These are phyloP conservation scores for Aureobasidium sp. DNA, from an alignment of 2,329 filamentous ascomycete species.

Conservation along the genomic window DNA sequence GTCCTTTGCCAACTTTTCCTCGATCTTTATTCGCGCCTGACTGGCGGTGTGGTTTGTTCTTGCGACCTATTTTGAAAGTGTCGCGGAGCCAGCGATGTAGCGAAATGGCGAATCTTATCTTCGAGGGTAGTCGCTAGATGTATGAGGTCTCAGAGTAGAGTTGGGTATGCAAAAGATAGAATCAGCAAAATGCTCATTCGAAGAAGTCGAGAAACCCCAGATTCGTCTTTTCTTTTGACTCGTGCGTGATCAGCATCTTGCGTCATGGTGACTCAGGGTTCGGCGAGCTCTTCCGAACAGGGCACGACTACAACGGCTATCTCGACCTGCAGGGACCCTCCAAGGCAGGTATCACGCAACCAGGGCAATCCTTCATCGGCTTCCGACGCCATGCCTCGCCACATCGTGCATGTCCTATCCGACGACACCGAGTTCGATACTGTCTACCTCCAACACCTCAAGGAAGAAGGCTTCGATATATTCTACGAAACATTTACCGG, in stretches of 20 bases:
- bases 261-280: constrained; percentile 10
- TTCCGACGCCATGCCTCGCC: constrained; percentile 32
- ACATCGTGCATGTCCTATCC: constrained; percentile 45
- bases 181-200: neutral
- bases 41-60: constrained; percentile 50
- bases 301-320: neutral
- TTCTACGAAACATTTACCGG: constrained; percentile 39
- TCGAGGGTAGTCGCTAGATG: neutral
- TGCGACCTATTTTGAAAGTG: constrained; percentile 55
- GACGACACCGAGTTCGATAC: constrained; percentile 42
- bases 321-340: neutral
- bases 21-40: constrained; percentile 33
- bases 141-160: neutral
- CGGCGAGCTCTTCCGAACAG: neutral
- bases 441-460: constrained; percentile 42
- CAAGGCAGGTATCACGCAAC: neutral
- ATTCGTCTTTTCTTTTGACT: neutral
- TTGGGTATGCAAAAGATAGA: neutral
- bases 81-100: constrained; percentile 7
- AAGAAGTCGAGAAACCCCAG: neutral
- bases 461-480: constrained; percentile 48
- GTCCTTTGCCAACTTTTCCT: constrained; percentile 28
- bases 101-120: constrained; percentile 6
- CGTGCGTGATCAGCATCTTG: neutral
- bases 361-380: neutral